Evolutionary conservation across 2,329 filamentous ascomycete genomes (phyloP).

Genomic region (Sclerotinia subarctica): DNA sequence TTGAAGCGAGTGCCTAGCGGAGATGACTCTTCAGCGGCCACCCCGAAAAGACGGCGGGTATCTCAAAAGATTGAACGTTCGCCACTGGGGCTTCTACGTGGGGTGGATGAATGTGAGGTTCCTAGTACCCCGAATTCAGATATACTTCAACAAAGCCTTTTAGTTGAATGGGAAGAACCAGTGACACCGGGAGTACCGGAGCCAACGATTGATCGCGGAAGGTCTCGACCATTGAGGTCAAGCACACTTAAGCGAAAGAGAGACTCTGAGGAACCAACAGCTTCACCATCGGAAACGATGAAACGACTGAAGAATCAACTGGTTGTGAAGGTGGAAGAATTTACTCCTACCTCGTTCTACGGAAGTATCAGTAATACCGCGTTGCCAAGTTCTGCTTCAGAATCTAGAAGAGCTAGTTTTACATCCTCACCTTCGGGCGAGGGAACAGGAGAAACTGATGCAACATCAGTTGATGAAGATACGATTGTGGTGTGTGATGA

Average conservation of each 20-base stretch:
- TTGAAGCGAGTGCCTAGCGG: constrained; percentile 3
- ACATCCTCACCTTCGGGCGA: constrained; percentile 26
- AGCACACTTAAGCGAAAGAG: constrained; percentile 31
- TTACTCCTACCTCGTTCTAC: neutral
- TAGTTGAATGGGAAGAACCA: neutral
- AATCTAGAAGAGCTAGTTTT: constrained; percentile 22
- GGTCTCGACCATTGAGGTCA: neutral
- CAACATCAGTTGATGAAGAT: constrained; percentile 39
- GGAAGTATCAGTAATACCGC: constrained; percentile 13
- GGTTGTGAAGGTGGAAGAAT: constrained; percentile 24
- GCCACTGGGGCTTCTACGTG: neutral
- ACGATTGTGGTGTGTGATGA: constrained; percentile 31
- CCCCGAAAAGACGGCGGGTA: neutral
- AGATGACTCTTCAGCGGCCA: neutral
- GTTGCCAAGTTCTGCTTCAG: constrained; percentile 22
- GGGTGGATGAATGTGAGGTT: neutral
- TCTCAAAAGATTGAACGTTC: neutral
- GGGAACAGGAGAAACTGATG: constrained; percentile 32
- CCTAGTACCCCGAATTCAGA: neutral
- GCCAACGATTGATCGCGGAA: constrained; percentile 1
- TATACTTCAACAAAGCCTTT: neutral
- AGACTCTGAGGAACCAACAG: constrained; percentile 21
- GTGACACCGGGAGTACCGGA: neutral
- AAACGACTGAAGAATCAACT: constrained; percentile 19
- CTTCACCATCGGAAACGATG: constrained; percentile 16